These are phyloP conservation scores for Hanseniaspora uvarum DNA, from an alignment of 1,139 yeast genomes.

Conservation along the genomic window DNA sequence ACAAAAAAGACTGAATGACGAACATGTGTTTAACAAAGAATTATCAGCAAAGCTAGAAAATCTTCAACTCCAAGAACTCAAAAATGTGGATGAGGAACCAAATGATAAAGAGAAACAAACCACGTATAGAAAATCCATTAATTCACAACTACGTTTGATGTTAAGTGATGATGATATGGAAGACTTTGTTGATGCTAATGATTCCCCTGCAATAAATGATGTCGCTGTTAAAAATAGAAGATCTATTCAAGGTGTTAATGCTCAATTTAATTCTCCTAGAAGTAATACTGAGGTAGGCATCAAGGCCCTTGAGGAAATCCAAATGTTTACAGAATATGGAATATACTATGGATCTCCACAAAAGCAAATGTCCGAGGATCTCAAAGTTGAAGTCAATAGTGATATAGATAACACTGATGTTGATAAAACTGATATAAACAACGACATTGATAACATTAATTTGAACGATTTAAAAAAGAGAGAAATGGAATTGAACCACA, in stretches of 20 bases:
- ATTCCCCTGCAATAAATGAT: background rate
- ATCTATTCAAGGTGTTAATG: conserved; percentile 15
- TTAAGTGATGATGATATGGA: conserved; percentile 4
- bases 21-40: conserved; percentile 1
- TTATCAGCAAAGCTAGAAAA: background rate
- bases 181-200: conserved; percentile 14
- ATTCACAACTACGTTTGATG: background rate
- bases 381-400: background rate
- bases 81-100: background rate
- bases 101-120: background rate
- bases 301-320: conserved; percentile 26
- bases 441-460: background rate
- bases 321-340: conserved; percentile 29
- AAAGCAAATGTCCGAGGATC: conserved; percentile 1
- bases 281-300: conserved; percentile 9
- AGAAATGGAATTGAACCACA: conserved; percentile 38
- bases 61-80: background rate
- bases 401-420: conserved; percentile 7
- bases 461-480: conserved; percentile 37
- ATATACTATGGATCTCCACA: conserved; percentile 27
- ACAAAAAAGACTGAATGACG: conserved; percentile 11
- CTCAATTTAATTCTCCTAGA: conserved; percentile 8
- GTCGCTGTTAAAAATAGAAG: conserved; percentile 1
- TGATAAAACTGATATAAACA: conserved; percentile 23
- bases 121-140: background rate